A percentile compares a stretch with the other conserved stretches of the same genome.
These are phyloP conservation scores for Suhomyces faveliae DNA, from an alignment of 805 yeast genomes.

Conservation along the genomic window DNA sequence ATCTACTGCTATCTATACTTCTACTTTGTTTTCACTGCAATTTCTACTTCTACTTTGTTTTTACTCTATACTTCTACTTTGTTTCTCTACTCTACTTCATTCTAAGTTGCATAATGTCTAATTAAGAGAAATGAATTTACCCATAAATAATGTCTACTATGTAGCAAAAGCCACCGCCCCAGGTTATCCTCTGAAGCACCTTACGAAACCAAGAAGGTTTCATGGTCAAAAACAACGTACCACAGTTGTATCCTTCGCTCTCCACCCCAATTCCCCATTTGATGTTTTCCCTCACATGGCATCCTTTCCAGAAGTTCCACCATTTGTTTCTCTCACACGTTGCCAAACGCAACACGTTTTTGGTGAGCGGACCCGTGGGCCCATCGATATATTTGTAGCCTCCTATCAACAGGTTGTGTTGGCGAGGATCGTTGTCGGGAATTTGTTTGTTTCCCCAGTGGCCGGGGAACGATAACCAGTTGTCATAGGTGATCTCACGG, in stretches of 20 bases:
- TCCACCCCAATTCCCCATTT: slow-evolving; percentile 88
- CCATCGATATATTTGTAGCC: slow-evolving; percentile 93
- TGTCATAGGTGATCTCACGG: slow-evolving; percentile 54
- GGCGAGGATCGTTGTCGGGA: slow-evolving; percentile 68
- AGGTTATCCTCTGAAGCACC: slow-evolving; percentile 48
- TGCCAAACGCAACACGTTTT: slow-evolving; percentile 64
- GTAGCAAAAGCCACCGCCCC: slow-evolving; percentile 63
- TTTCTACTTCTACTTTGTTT: no score
- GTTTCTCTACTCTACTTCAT: no score
- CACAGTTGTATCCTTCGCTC: slow-evolving; percentile 82
- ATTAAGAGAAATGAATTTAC: no score
- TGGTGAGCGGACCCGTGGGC: slow-evolving; percentile 84
- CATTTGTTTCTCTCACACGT: slow-evolving; percentile 86
- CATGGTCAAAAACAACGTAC: slow-evolving; percentile 54
- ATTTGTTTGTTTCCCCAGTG: slow-evolving; percentile 89
- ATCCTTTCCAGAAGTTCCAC: slow-evolving; percentile 88
- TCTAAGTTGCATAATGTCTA: no score
- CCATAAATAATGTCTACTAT: slow-evolving; percentile 52
- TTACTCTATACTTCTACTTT: no score
- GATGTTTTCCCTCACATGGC: slow-evolving; percentile 71
- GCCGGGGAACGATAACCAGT: slow-evolving; percentile 81
- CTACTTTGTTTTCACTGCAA: no score
- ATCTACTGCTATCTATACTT: no score
- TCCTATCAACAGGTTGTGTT: slow-evolving; percentile 75
- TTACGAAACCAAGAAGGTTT: slow-evolving; percentile 52